phyloP scores from a whole-genome alignment of 2,329 filamentous ascomycete species.

The Penicillium sp. region DNA sequence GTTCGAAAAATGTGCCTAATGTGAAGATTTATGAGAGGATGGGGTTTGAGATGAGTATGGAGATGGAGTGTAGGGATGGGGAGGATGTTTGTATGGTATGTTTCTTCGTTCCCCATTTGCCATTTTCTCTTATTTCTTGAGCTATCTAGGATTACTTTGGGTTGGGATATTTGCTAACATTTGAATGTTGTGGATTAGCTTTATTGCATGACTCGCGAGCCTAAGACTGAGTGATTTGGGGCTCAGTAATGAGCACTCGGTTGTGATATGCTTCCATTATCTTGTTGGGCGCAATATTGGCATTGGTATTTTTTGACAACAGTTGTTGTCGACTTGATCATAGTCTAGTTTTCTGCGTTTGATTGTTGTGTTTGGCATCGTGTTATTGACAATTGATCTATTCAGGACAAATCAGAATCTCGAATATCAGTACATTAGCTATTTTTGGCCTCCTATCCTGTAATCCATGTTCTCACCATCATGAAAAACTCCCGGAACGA shows the following conservation, averaged over 20 bases:
- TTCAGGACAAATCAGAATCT: background rate
- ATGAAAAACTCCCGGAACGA: background rate
- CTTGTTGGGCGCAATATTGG: background rate
- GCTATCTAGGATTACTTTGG: background rate
- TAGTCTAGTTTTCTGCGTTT: background rate
- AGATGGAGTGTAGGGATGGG: conserved; percentile 71
- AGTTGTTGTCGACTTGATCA: background rate
- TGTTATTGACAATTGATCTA: background rate
- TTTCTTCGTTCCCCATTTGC: conserved; percentile 13
- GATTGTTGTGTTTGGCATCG: background rate
- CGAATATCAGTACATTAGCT: background rate
- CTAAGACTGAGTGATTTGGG: conserved; percentile 21
- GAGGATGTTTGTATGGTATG: conserved; percentile 61
- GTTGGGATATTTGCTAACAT: background rate
- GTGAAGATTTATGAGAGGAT: conserved; percentile 73
- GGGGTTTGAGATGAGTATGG: conserved; percentile 69
- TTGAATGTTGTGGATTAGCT: conserved; percentile 23
- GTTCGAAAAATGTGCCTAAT: conserved; percentile 70
- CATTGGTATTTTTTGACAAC: background rate
- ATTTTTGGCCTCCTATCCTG: background rate
- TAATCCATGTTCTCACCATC: background rate
- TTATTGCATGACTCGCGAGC: conserved; percentile 38
- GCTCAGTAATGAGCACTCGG: background rate
- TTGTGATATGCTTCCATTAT: background rate
- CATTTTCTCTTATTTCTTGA: background rate